Percentiles rank a stretch among this genome's conserved stretches.
Evolutionary conservation across 1,284 basidiomycete genomes (phyloP).

Genomic region (Schizophyllum amplum): DNA sequence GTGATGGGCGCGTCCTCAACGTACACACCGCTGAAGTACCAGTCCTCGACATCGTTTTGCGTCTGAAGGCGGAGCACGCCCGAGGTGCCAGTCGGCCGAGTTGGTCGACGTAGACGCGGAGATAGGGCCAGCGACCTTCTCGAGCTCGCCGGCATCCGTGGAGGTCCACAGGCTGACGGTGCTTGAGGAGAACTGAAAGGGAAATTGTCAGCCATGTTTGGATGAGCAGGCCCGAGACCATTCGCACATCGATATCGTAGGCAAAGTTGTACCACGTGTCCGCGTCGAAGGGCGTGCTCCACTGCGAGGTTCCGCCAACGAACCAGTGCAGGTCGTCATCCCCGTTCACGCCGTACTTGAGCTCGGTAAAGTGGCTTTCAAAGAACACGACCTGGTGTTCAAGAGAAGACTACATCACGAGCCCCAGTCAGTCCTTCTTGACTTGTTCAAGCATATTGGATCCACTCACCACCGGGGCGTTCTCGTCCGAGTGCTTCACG

Average conservation of each 20-base stretch:
- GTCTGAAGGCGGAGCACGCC: constrained; percentile 51
- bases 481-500: constrained; percentile 37
- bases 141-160: constrained; percentile 38
- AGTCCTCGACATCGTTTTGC: constrained; percentile 41
- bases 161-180: constrained; percentile 56
- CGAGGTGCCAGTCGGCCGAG: constrained; percentile 57
- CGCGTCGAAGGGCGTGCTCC: constrained; percentile 43
- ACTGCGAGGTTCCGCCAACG: constrained; percentile 38
- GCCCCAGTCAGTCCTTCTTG: too few relatives aligned
- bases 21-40: constrained; percentile 54
- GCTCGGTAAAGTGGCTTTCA: constrained; percentile 58
- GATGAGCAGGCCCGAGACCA: not conserved
- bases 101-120: constrained; percentile 48
- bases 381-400: constrained; percentile 32
- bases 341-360: not conserved
- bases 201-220: constrained; percentile 1
- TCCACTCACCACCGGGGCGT: constrained; percentile 40
- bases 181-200: constrained; percentile 32
- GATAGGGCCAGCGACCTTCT: constrained; percentile 41
- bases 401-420: not conserved
- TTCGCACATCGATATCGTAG: constrained; percentile 48
- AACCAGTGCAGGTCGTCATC: constrained; percentile 36
- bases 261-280: constrained; percentile 61
- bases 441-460: not conserved
- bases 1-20: constrained; percentile 50